Evolutionary conservation across 1,284 basidiomycete species (phyloP), one percentile per base, ranked within the genome.

Genomic region (Tetrapyrgos nigripes): DNA sequence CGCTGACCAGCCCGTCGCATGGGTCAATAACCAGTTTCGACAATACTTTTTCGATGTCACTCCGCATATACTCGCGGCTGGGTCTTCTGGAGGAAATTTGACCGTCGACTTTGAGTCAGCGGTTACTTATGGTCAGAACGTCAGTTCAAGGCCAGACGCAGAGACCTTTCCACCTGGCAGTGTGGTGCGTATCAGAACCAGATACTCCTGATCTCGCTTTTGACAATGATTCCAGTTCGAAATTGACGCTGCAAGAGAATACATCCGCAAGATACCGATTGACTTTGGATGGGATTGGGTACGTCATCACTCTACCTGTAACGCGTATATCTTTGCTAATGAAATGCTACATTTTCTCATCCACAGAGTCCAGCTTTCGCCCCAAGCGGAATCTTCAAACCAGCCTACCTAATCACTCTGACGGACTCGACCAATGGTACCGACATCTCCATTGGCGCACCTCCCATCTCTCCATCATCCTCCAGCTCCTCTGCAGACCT

Each of bases 271-370:
- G 69, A 76, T 79, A 14, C 74, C 80, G 37, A 81, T 78, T n/a
- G 83, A 86, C 66, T 86, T 84, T 62, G 83, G 83, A 2, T 84
- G 83, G 83, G 83, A 85, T 68, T 85, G 82, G 83, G 83, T 85
- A 57, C 48, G 72, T 60, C 21, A 23, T 8, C n/a, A n/a, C n/a
- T n/a, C n/a, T n/a, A n/a, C n/a, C 24, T 24, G 19, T 5, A 17
- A 4, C 23, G 3, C 21, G 23, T 53, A 17, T 47, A 13, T 4
- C 4, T 9, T 43, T 17, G 6, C 27, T 28, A 21, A 19, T 4
- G 14, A 17, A 48, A 9, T 48, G 46, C n/a, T n/a, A 50, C 21
- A 9, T n/a, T 6, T 40, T 40, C 19, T 40, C 31, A 33, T 35
- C 23, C 11, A 24, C 62, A 84, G 83, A 83, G 81, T 10, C 85